Evolutionary conservation across 345 rosid species (phyloP).

Genomic region (Salix dunnii): DNA sequence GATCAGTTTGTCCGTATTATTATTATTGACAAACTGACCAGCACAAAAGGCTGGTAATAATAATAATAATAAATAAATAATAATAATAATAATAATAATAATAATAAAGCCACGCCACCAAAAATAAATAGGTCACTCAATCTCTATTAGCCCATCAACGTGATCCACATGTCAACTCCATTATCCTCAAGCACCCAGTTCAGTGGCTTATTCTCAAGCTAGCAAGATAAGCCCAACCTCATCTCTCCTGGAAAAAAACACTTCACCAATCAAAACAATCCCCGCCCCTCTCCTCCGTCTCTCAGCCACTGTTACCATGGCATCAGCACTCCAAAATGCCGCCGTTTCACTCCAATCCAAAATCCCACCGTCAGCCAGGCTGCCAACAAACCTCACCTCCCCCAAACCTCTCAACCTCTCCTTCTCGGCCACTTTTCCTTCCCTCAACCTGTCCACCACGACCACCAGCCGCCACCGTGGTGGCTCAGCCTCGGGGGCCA

Average conservation of each 20-base stretch:
- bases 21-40: too few relatives aligned
- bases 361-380: conserved; percentile 36
- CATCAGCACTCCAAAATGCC: conserved; percentile 55
- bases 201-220: too few relatives aligned
- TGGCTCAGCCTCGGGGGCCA: conserved; percentile 39
- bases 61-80: too few relatives aligned
- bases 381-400: conserved; percentile 22
- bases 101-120: too few relatives aligned
- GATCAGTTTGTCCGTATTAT: too few relatives aligned
- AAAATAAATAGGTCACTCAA: too few relatives aligned
- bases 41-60: too few relatives aligned
- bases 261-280: neutral
- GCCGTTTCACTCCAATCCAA: conserved; percentile 55
- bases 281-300: neutral
- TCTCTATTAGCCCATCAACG: too few relatives aligned
- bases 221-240: too few relatives aligned
- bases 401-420: conserved; percentile 42
- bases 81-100: too few relatives aligned
- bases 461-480: conserved; percentile 26
- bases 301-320: conserved; percentile 31
- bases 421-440: conserved; percentile 39
- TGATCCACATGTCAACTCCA: too few relatives aligned
- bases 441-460: conserved; percentile 24
- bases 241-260: neutral
- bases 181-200: too few relatives aligned